These are phyloP conservation scores for Suillus spraguei DNA, from an alignment of 768 basidiomycete species.

Conservation along the genomic window DNA sequence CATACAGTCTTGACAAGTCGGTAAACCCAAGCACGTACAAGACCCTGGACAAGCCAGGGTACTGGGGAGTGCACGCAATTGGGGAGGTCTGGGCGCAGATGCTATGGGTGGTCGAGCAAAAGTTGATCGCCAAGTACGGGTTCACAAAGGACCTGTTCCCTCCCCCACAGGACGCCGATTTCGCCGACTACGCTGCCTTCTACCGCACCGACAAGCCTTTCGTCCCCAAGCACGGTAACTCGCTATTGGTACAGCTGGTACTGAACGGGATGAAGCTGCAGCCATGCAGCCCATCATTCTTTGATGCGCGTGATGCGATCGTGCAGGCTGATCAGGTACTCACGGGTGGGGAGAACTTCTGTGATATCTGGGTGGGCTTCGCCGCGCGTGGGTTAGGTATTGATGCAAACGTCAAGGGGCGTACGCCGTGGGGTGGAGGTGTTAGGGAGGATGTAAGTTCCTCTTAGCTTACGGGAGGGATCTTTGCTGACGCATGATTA, in stretches of 20 bases:
- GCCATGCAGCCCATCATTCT: constrained; percentile 88
- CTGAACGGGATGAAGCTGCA: constrained; percentile 95
- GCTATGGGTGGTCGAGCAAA: constrained; percentile 77
- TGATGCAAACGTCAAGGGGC: constrained; percentile 72
- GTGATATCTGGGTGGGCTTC: constrained; percentile 86
- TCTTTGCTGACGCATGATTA: constrained; percentile 1
- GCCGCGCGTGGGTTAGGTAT: constrained; percentile 78
- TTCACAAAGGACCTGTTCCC: constrained; percentile 82
- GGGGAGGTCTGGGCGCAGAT: constrained; percentile 98
- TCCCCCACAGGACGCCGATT: constrained; percentile 60
- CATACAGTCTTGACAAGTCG: constrained; percentile 76
- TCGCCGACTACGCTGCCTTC: constrained; percentile 65
- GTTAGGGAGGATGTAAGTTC: constrained; percentile 63
- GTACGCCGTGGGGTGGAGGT: constrained; percentile 94
- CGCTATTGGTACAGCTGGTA: constrained; percentile 82
- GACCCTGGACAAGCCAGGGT: constrained; percentile 90
- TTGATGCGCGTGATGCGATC: constrained; percentile 88
- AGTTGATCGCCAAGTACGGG: constrained; percentile 80
- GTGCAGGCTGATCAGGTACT: constrained; percentile 88
- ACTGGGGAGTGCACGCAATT: constrained; percentile 92
- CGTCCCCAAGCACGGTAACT: constrained; percentile 91
- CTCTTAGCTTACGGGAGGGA: not conserved
- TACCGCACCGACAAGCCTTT: constrained; percentile 62
- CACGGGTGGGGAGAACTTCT: constrained; percentile 93
- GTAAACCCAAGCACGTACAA: constrained; percentile 93